Evolutionary conservation across 345 rosid species (phyloP), one percentile per base, ranked within the genome.

Genomic region (Rhizophora mangle): DNA sequence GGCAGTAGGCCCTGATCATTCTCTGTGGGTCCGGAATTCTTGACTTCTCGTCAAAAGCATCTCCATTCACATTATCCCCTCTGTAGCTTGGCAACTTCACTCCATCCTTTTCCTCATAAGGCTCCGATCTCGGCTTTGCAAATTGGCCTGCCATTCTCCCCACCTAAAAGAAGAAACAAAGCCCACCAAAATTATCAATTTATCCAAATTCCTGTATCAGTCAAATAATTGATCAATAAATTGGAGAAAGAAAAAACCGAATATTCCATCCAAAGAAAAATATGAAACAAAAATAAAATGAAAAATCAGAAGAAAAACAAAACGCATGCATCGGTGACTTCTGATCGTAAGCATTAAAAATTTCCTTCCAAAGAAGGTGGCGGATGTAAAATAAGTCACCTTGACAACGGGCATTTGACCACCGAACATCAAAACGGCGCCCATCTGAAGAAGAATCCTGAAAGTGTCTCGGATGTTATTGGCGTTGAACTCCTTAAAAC

Each of bases 61-160:
- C 79, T 30, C 75, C 79, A 37, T 76, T 76, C 16, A 76, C 61
- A 7, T 65, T 76, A 39, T 76, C 79, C n/a, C 79, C 79, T 46
- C 66, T 70, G 71, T 76, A 76, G 34, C 74, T 70, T 27, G 75
- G 79, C 63, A 76, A 62, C 58, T 76, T 76, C 60, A 70, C 74
- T 56, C 79, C 79, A 66, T 76, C 62, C 58, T 52, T 70, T 64
- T 60, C 75, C 71, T 76, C 79, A 31, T 36, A 52, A 60, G 68
- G 30, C n/a, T 60, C 68, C 27, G 79, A 70, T 31, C 79, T 70
- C 3, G 79, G 79, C 67, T 76, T 76, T 52, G 79, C 74, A 69
- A 76, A 76, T 31, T 76, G 79, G 21, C 79, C 79, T 6, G 79
- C 79, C 79, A 76, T 76, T 66, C 79, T 76, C 30, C 79, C 79